These are phyloP conservation scores for Tylopilus rubrobrunneus DNA, from an alignment of 768 basidiomycete genomes.

Conservation along the genomic window DNA sequence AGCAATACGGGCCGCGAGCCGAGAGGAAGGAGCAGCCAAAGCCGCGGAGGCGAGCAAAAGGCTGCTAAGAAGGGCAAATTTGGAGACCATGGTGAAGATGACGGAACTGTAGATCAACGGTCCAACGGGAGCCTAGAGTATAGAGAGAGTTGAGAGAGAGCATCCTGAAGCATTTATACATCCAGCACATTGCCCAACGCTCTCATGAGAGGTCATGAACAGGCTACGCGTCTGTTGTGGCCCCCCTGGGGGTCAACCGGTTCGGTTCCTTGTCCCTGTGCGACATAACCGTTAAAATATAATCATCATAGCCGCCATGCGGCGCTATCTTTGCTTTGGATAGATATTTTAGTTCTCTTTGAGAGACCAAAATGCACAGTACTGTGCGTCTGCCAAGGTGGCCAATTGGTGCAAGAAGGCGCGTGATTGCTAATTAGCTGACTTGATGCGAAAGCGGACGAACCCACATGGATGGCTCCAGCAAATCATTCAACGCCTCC, in stretches of 20 bases:
- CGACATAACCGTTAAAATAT: neutral
- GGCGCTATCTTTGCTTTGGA: neutral
- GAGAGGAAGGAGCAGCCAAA: slow-evolving; percentile 17
- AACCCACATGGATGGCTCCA: slow-evolving; percentile 15
- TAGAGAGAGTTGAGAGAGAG: too few relatives aligned
- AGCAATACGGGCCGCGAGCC: slow-evolving; percentile 7
- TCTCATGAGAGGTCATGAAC: neutral
- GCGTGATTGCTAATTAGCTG: neutral
- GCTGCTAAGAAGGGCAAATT: slow-evolving; percentile 10
- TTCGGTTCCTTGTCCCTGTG: neutral
- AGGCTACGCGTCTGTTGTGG: neutral
- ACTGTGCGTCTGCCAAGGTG: neutral
- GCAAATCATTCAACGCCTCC: slow-evolving; percentile 43
- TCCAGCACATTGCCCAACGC: neutral
- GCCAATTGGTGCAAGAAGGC: slow-evolving; percentile 1
- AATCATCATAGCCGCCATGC: neutral
- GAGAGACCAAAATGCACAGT: neutral
- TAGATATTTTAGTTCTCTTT: neutral
- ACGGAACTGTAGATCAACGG: neutral
- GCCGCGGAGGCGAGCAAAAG: slow-evolving; percentile 19
- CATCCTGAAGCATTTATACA: slow-evolving; percentile 10
- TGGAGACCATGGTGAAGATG: slow-evolving; percentile 16
- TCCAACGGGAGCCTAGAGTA: neutral
- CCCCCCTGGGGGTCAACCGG: too few relatives aligned
- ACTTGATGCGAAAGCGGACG: neutral